Evolutionary conservation across 1,139 yeast species (phyloP).

Genomic region (Yarrowia galli): DNA sequence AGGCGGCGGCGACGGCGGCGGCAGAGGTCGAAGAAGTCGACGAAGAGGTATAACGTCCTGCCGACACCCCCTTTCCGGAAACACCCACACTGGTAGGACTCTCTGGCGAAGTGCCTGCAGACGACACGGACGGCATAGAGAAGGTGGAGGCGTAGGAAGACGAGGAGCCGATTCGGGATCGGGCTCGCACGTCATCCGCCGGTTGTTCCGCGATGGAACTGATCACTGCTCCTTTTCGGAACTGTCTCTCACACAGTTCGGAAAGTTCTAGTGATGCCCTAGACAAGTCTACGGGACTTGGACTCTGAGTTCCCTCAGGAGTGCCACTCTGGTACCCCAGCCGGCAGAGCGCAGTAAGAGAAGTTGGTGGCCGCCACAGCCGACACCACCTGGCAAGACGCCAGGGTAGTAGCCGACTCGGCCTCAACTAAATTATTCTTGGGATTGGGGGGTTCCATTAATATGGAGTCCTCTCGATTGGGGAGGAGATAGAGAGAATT

Average conservation of each 20-base stretch:
- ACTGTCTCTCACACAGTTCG: constrained; percentile 39
- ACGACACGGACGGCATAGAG: constrained; percentile 35
- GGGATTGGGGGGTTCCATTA: constrained; percentile 37
- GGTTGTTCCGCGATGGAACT: constrained; percentile 36
- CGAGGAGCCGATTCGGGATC: constrained; percentile 29
- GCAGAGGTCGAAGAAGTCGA: neutral
- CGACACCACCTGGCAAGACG: constrained; percentile 37
- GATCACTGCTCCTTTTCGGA: constrained; percentile 38
- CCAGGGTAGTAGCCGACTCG: constrained; percentile 38
- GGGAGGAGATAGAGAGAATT: constrained; percentile 38
- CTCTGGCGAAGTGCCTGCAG: constrained; percentile 36
- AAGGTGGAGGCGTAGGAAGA: constrained; percentile 37
- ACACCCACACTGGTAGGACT: constrained; percentile 16
- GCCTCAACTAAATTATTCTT: constrained; percentile 36
- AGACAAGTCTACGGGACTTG: constrained; percentile 39
- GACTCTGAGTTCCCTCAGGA: constrained; percentile 33
- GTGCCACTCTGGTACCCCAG: constrained; percentile 39
- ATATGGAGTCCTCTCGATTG: constrained; percentile 36
- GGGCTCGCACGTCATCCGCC: constrained; percentile 4
- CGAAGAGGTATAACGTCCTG: neutral
- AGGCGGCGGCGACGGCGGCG: constrained; percentile 22
- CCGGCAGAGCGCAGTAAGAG: constrained; percentile 38
- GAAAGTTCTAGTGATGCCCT: constrained; percentile 39
- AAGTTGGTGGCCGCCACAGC: constrained; percentile 38
- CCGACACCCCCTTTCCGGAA: constrained; percentile 6